Conservation (phyloP, 176 grass and related monocot genomes). For the Phyllostachys edulis region DNA sequence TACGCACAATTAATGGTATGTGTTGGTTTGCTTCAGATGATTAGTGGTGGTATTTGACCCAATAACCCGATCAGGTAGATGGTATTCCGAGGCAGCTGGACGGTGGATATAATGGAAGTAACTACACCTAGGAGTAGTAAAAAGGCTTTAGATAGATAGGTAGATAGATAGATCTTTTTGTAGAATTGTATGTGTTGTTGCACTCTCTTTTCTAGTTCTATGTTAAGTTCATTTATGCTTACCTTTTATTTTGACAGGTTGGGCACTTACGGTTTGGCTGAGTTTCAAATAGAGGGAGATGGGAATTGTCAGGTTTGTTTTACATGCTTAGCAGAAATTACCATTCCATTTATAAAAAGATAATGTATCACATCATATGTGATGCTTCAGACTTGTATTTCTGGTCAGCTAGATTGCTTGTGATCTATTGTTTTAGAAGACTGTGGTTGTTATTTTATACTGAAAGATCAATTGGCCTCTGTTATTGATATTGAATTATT, state of each 20-base stretch:
- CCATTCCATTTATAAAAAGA: not conserved
- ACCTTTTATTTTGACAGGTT: slow-evolving; percentile 51
- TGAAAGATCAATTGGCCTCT: not conserved
- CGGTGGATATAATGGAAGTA: too few species aligned
- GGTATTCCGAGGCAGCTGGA: too few species aligned
- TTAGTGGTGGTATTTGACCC: too few species aligned
- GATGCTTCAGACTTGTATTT: not conserved
- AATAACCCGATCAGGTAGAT: too few species aligned
- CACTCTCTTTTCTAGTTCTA: not conserved
- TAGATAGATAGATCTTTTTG: not conserved
- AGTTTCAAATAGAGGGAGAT: slow-evolving; percentile 94
- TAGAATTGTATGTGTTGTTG: not conserved
- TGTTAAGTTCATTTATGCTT: not conserved
- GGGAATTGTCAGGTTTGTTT: slow-evolving; percentile 90
- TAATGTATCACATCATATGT: not conserved
- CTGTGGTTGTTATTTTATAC: not conserved
- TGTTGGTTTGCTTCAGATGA: too few species aligned
- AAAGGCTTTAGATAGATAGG: too few species aligned
- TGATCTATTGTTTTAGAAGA: not conserved
- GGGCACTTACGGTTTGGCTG: slow-evolving; percentile 74
- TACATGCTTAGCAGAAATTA: not conserved
- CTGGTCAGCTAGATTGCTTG: not conserved
- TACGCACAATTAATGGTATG: too few species aligned
- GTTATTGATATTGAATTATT: not conserved
- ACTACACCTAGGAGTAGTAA: too few species aligned